Base-by-base conservation (phyloP, 768 basidiomycete species). In the Kwoniella heveanensis region DNA sequence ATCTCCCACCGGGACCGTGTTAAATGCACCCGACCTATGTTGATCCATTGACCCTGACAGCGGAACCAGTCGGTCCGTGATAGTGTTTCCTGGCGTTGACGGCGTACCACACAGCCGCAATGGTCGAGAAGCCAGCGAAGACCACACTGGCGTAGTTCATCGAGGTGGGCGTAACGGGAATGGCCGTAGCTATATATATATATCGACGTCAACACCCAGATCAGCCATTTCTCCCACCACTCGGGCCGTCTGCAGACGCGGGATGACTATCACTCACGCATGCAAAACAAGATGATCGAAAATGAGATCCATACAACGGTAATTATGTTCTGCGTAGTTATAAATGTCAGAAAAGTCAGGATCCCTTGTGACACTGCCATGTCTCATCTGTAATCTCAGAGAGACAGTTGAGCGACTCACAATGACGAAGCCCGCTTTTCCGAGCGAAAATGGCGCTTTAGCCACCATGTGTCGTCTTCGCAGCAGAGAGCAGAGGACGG, bases 31-130 rank as follows among this genome's bases (percentile, higher is more conserved):
- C n/a, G 17, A 19, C 8, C 39, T 44, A 44, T 17, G 39, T 44
- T 19, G 39, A 44, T 17, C 17, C 39, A 17, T 19, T 44, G 6
- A 25, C 37, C 22, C 60, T 39, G 24, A 67, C 62, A n/a, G 60
- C 59, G 6, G 65, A 60, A 1, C 60, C 17, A 2, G 61, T 48
- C 24, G 72, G 72, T 22, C 72, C 72, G 15, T 60, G 54, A 49
- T 71, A 74, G 46, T 67, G 59, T 53, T 71, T 74, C 44, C 66
- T 54, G 21, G 69, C 72, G 27, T 55, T 64, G 62, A 71, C 57
- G 88, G 90, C 80, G 87, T 88, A 88, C 87, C 87, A 88, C 25
- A 82, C 78, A 0, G 83, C 85, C 55, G 86, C 87, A 30, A 88
- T 83, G 17, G 80, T 63, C 0, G 80, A 85, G 64, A 88, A 88